Base-by-base conservation (phyloP, 257 asterid genomes). In the Echites panduratus region DNA sequence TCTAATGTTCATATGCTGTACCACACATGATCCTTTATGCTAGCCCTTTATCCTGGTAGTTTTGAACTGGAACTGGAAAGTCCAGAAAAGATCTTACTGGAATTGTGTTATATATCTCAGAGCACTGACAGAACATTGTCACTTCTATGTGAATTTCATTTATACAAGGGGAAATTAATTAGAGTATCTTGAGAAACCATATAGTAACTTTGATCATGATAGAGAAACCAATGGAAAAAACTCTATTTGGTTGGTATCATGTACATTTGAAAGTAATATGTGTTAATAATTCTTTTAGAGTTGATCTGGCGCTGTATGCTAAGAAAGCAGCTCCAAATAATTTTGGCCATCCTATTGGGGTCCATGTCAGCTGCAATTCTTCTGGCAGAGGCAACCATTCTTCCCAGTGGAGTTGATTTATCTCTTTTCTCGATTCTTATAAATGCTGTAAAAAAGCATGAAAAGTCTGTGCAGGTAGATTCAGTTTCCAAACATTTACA, bases 381-480 rank as follows among this genome's bases (percentile, higher is more conserved):
- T 75, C 81, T 88, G 0, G 96, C 96, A 5, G 96, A 90, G 87
- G 95, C 95, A 81, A 90, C 96, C 52, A 84, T 90, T 69, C 83
- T 90, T 35, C 92, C 90, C 38, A 88, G 62, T 76, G 87, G 82
- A 68, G 88, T 90, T 72, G 85, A 90, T 82, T 85, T 90, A 75
- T 90, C 93, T 79, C 88, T 88, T 72, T 87, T 90, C 89, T 90
- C 96, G 27, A 59, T 90, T 72, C 82, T 87, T 66, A 80, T 90
- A 48, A 90, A 88, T 78, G 71, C 81, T 38, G 79, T 72, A n/a
- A 66, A 80, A 77, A 71, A 72, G 79, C 74, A 84, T 14, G 96
- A 90, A 79, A 73, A 79, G 75, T 79, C 83, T 75, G 89, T 86
- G 76, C 96, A 90, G 96, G 96, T 88, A 85, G 58, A 45, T 8